Conservation (phyloP, 768 basidiomycete genomes). For the Panellus pusillus region DNA sequence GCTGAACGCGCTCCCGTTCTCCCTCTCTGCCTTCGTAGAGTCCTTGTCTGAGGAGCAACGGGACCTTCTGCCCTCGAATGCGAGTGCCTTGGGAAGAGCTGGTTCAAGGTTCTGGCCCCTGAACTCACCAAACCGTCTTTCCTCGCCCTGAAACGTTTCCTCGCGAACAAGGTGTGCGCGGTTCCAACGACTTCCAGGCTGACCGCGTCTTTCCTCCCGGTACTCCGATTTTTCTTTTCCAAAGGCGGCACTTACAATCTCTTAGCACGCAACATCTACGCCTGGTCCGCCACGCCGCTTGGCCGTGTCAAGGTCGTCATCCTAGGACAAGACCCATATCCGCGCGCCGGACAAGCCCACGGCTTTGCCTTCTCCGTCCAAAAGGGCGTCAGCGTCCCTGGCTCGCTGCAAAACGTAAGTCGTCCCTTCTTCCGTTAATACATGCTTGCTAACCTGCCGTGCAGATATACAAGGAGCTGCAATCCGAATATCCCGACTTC, state of each 20-base stretch:
- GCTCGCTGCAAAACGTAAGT: conserved; percentile 79
- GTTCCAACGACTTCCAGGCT: conserved; percentile 44
- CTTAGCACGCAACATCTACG: conserved; percentile 78
- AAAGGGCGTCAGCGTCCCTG: conserved; percentile 69
- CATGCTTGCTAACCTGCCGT: conserved; percentile 8
- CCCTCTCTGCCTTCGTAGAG: conserved; percentile 49
- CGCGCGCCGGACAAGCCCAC: conserved; percentile 78
- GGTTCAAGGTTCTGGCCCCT: conserved; percentile 69
- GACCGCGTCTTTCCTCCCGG: conserved; percentile 75
- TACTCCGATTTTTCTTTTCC: conserved; percentile 36
- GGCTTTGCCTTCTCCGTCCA: conserved; percentile 92
- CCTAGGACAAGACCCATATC: conserved; percentile 89
- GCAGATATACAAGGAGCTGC: conserved; percentile 88
- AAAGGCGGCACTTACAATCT: not conserved
- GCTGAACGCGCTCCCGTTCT: conserved; percentile 72
- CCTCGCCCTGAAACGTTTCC: conserved; percentile 64
- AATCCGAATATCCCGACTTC: conserved; percentile 79
- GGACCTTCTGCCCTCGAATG: conserved; percentile 66
- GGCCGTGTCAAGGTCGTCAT: conserved; percentile 87
- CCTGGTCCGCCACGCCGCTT: conserved; percentile 88
- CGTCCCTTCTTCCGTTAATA: not conserved
- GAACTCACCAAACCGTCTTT: conserved; percentile 82
- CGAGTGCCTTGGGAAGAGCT: conserved; percentile 42
- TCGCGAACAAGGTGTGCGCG: conserved; percentile 66
- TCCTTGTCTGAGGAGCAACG: conserved; percentile 57